These are phyloP conservation scores for Chloromonas sp. DNA, from an alignment of 163 green algal species.

Conservation along the genomic window DNA sequence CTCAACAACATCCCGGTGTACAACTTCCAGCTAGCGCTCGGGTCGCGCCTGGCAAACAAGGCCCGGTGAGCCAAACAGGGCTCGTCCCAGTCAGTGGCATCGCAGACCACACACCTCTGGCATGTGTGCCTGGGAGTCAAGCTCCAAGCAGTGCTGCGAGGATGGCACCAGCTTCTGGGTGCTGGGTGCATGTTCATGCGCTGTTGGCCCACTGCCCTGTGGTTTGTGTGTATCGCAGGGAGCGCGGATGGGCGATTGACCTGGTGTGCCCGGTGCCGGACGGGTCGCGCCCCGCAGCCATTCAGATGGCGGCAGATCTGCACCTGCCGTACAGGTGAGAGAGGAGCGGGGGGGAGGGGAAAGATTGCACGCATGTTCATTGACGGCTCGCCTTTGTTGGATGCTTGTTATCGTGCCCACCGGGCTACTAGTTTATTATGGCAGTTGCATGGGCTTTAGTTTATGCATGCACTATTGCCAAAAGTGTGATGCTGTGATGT, in stretches of 20 bases:
- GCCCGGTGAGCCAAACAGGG: conserved; percentile 52
- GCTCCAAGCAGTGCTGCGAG: no score
- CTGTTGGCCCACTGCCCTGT: neutral
- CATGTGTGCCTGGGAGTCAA: no score
- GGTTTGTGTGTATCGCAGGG: conserved; percentile 6
- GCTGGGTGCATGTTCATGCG: no score
- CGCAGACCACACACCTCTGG: no score
- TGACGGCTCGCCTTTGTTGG: no score
- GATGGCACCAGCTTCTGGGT: no score
- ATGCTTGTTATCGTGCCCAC: no score
- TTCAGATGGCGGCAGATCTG: conserved; percentile 72
- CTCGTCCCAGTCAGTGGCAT: no score
- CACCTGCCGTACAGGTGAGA: conserved; percentile 18
- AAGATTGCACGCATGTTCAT: neutral
- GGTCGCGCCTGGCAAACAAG: conserved; percentile 63
- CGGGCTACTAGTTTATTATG: no score
- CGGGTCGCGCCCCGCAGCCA: conserved; percentile 80
- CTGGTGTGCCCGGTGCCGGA: conserved; percentile 91
- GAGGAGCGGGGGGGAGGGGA: neutral
- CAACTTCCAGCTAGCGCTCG: conserved; percentile 91
- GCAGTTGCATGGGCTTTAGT: no score
- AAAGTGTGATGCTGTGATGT: no score
- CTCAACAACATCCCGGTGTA: conserved; percentile 95
- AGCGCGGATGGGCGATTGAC: conserved; percentile 80
- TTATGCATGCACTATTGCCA: no score